A percentile compares a stretch with the other conserved stretches of the same genome.
phyloP scores from a whole-genome alignment of 495 filamentous ascomycete species.

The Xylaria venustula region DNA sequence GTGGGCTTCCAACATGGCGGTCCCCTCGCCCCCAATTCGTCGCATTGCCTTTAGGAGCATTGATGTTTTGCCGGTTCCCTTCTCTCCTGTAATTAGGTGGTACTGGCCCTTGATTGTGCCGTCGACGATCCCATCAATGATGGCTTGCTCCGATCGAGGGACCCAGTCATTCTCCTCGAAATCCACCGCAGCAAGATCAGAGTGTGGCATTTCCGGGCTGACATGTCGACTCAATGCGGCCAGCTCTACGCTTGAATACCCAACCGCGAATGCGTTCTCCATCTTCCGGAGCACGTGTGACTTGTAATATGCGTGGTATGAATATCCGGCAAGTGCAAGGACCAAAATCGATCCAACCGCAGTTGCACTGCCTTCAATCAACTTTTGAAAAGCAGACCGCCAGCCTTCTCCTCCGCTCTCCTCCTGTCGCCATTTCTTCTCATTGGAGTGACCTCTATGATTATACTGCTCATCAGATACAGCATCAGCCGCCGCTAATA shows the following conservation, averaged over 20 bases:
- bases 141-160: constrained; percentile 68
- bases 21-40: constrained; percentile 78
- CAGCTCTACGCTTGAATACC: constrained; percentile 84
- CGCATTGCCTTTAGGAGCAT: constrained; percentile 93
- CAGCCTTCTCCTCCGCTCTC: background rate
- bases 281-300: constrained; percentile 83
- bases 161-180: constrained; percentile 70
- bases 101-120: constrained; percentile 73
- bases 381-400: constrained; percentile 51
- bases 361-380: constrained; percentile 81
- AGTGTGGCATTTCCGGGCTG: constrained; percentile 30
- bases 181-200: constrained; percentile 23
- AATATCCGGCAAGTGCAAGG: constrained; percentile 76
- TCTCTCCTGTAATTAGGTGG: constrained; percentile 87
- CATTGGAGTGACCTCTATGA: background rate
- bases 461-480: background rate
- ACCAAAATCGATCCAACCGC: constrained; percentile 78
- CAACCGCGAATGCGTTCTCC: constrained; percentile 81
- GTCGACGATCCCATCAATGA: constrained; percentile 71
- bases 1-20: constrained; percentile 90
- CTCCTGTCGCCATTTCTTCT: background rate
- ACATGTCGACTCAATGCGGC: constrained; percentile 63
- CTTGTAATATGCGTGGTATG: constrained; percentile 87
- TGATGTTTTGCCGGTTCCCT: constrained; percentile 91
- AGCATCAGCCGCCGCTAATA: background rate